Percentiles rank a stretch among this genome's conserved stretches.
These are phyloP conservation scores for Fomitopsis schrenkii DNA, from an alignment of 1,284 basidiomycete genomes.

Conservation along the genomic window DNA sequence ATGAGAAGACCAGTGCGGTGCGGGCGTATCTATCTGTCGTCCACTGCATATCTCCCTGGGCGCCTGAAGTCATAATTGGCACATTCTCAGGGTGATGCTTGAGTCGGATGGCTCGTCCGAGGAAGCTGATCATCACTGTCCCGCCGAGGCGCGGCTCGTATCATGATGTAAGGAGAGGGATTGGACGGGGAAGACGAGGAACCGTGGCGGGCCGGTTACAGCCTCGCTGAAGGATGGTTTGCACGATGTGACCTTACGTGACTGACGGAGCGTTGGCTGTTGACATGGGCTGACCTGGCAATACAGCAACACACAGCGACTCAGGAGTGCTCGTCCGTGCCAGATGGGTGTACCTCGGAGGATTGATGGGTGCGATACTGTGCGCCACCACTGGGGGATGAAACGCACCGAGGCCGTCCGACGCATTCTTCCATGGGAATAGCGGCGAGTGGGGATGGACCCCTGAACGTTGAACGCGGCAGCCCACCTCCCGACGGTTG, in stretches of 20 bases:
- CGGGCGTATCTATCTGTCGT: constrained; percentile 2
- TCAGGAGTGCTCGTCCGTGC: background rate
- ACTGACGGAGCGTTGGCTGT: background rate
- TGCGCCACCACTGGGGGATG: background rate
- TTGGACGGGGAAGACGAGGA: background rate
- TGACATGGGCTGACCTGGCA: background rate
- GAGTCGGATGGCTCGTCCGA: background rate
- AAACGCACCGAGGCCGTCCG: background rate
- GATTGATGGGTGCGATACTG: background rate
- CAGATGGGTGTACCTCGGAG: background rate
- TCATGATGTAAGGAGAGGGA: background rate
- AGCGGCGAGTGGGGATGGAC: background rate
- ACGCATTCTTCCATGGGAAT: background rate
- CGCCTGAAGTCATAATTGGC: background rate
- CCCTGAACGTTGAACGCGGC: background rate
- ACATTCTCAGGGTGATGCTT: background rate
- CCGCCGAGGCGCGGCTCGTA: background rate
- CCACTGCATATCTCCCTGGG: background rate
- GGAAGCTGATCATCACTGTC: background rate
- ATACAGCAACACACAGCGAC: background rate
- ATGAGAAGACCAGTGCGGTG: constrained; percentile 1
- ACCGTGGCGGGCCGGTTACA: background rate
- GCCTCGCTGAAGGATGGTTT: background rate
- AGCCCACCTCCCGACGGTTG: background rate
- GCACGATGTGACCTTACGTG: background rate